Evolutionary conservation across 2,329 filamentous ascomycete genomes (phyloP).

Genomic region (Didymella glomerata): DNA sequence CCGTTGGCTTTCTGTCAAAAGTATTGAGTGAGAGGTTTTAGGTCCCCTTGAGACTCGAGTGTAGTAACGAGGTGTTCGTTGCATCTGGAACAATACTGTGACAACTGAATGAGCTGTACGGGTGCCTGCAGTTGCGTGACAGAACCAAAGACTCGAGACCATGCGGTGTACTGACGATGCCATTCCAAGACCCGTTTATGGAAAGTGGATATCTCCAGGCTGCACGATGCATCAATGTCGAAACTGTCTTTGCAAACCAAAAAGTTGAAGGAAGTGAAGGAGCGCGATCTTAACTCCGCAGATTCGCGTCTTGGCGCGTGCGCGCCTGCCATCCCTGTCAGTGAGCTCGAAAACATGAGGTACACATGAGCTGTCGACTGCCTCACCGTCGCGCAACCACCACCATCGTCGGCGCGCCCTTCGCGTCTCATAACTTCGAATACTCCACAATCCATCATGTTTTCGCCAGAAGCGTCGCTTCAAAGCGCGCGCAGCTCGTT

Average conservation of each 20-base stretch:
- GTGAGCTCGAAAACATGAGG: constrained; percentile 23
- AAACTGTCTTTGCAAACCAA: too few species aligned
- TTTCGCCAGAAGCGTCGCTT: constrained; percentile 50
- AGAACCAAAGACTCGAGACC: background rate
- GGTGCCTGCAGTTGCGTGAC: background rate
- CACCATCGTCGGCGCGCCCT: constrained; percentile 22
- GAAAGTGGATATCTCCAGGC: background rate
- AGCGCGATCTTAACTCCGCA: constrained; percentile 17
- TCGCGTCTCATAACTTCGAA: constrained; percentile 10
- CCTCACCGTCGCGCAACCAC: constrained; percentile 15
- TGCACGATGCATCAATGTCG: background rate
- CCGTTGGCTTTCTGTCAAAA: too few species aligned
- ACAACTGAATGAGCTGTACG: background rate
- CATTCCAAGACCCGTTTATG: background rate
- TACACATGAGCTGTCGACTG: constrained; percentile 18
- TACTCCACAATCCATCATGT: constrained; percentile 41
- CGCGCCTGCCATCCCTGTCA: constrained; percentile 21
- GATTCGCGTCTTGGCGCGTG: constrained; percentile 18
- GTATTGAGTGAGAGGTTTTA: too few species aligned
- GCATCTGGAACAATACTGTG: background rate
- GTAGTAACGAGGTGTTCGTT: background rate
- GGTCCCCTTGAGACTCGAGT: too few species aligned
- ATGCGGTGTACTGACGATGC: background rate
- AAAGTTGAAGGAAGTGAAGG: constrained; percentile 1
- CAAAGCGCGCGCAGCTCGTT: constrained; percentile 50